Evolutionary conservation across 2,329 filamentous ascomycete genomes (phyloP), one percentile per base, ranked within the genome.

Genomic region (Clarireedia hainanense): DNA sequence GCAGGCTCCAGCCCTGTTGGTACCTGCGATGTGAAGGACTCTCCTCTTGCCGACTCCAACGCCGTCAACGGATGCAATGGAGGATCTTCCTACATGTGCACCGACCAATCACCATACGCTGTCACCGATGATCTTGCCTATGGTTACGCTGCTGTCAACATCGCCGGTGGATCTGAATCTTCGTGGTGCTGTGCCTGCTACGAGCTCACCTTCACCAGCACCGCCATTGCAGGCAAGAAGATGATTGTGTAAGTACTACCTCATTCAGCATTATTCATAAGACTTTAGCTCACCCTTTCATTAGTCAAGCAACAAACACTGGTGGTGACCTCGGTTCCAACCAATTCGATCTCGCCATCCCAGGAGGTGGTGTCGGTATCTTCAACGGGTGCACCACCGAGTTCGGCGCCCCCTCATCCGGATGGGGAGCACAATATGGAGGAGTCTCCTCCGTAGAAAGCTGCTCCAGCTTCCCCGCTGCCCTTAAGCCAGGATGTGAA

Each of bases 181-280:
- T 74, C 70, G 15, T 85, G 81, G 80, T 88, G 84, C 72, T 88
- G 84, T 66, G 78, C 77, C 49, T 86, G 83, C 69, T 86, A 84
- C 64, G 75, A 80, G 67, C 65, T 66, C 50, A 67, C 64, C 3
- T 78, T 79, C 63, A 78, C 74, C 1, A 70, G 68, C 43, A 77
- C 77, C 6, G 69, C 76, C 9, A 74, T 80, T 27, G 69, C 72
- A 27, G 81, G 81, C 55, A 85, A 85, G 72, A 79, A 74, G 58
- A 81, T 85, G 78, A 73, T 85, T 51, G 76, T 86, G 52, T 55
- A 55, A 17, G 52, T 55, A 5, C 10, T n/a, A 49, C 20, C 6
- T 24, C 42, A 26, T 12, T 24, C 42, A 14, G 12, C 20, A 17
- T 24, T 23, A 3, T 3, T 12, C 12, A 17, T 24, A 46, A 4